Percentiles rank a stretch among this genome's conserved stretches.
Evolutionary conservation across 2,329 filamentous ascomycete genomes (phyloP).

Genomic region (Fusarium phyllophilum): DNA sequence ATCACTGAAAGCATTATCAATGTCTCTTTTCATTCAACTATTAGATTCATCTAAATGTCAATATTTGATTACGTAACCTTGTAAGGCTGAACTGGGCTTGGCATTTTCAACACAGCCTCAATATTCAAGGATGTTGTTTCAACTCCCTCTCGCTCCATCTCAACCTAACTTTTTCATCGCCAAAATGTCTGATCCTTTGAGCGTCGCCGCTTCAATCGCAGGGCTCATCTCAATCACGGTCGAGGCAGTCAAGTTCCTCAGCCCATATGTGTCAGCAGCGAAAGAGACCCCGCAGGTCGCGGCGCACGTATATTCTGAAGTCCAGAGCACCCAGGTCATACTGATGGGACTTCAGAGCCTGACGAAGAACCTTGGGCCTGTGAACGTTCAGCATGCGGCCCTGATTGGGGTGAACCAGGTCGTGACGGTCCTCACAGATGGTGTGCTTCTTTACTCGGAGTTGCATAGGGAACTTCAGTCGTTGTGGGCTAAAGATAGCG

Average conservation of each 20-base stretch:
- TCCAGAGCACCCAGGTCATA: constrained; percentile 13
- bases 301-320: constrained; percentile 9
- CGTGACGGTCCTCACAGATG: not conserved
- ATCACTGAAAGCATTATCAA: rapidly evolving
- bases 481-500: not conserved
- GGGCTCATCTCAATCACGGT: not conserved
- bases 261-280: constrained; percentile 6
- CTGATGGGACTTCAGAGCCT: constrained; percentile 6
- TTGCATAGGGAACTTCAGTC: constrained; percentile 4
- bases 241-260: not conserved
- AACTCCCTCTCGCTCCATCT: not conserved
- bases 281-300: constrained; percentile 30
- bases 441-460: constrained; percentile 17
- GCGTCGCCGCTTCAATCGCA: constrained; percentile 21
- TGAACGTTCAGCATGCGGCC: rapidly evolving
- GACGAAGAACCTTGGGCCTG: not conserved
- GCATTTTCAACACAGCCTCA: not conserved
- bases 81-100: not conserved
- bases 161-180: rapidly evolving
- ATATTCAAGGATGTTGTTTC: not conserved
- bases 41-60: rapidly evolving
- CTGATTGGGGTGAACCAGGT: constrained; percentile 2
- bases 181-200: constrained; percentile 4
- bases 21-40: not conserved
- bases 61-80: not conserved